A percentile compares a stretch with the other conserved stretches of the same genome.
These are phyloP conservation scores for Zygosaccharomyces sapae DNA, from an alignment of 1,139 yeast genomes.

Conservation along the genomic window DNA sequence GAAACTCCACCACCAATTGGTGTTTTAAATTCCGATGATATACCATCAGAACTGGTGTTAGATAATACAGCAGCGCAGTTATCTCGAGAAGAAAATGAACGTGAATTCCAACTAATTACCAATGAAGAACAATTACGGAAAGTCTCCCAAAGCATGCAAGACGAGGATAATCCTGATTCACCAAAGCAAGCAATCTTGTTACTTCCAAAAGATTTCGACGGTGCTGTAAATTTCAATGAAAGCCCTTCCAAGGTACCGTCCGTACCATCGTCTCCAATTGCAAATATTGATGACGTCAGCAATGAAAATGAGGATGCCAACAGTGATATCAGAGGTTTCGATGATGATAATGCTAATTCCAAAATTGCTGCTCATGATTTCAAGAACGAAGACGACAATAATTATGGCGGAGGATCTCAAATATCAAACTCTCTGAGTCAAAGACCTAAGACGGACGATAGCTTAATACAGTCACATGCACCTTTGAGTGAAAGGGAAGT, in stretches of 20 bases:
- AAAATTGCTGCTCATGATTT: not conserved
- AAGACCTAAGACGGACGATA: conserved; percentile 1
- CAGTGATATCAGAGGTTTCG: not conserved
- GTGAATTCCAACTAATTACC: conserved; percentile 23
- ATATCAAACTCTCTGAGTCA: not conserved
- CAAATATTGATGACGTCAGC: not conserved
- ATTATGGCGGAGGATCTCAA: not conserved
- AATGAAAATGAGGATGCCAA: not conserved
- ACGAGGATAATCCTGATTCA: conserved; percentile 17
- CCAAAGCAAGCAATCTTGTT: conserved; percentile 31
- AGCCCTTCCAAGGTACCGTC: conserved; percentile 7
- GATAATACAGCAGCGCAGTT: conserved; percentile 5
- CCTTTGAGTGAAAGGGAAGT: conserved; percentile 23
- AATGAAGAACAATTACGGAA: conserved; percentile 26
- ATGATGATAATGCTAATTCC: not conserved
- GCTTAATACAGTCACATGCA: conserved; percentile 5
- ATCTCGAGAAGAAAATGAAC: conserved; percentile 14
- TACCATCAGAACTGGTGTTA: conserved; percentile 7
- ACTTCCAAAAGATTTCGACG: conserved; percentile 28
- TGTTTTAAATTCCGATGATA: conserved; percentile 6
- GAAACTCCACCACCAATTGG: conserved; percentile 10
- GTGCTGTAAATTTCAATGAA: conserved; percentile 17
- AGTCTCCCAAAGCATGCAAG: conserved; percentile 19
- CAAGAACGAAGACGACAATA: not conserved
- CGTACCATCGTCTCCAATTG: conserved; percentile 6